Conservation (phyloP, 129 eudicot genomes). For the Ambrosia trifida region DNA sequence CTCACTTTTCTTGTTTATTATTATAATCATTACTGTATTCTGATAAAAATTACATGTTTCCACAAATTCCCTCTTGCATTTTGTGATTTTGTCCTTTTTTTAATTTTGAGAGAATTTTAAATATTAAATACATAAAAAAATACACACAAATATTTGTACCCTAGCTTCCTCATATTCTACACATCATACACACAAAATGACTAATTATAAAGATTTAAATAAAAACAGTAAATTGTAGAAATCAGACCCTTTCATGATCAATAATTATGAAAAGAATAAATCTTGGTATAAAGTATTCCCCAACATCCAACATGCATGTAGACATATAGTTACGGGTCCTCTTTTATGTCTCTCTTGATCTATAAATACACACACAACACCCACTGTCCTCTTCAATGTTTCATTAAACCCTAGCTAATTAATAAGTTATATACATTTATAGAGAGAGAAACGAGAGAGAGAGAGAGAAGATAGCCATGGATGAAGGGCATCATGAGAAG, state of each 20-base stretch:
- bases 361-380: conserved; percentile 38
- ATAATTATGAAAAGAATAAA: conserved; percentile 27
- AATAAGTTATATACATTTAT: conserved; percentile 11
- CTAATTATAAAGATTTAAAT: background rate
- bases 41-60: background rate
- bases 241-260: conserved; percentile 4
- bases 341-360: conserved; percentile 45
- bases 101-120: background rate
- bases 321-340: conserved; percentile 30
- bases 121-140: background rate
- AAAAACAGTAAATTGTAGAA: background rate
- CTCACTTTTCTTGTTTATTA: background rate
- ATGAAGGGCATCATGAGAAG: conserved; percentile 47
- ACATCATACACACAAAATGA: no score
- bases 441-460: conserved; percentile 1
- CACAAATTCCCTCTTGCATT: conserved; percentile 2
- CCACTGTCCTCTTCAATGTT: conserved; percentile 31
- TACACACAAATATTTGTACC: background rate
- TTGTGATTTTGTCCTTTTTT: no score
- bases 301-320: conserved; percentile 47
- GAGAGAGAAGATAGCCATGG: conserved; percentile 23
- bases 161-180: background rate
- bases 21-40: background rate
- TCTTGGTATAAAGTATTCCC: conserved; percentile 35
- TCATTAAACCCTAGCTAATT: conserved; percentile 23